Base-by-base conservation (phyloP, 1,139 yeast species). In the Candida gigantensis region DNA sequence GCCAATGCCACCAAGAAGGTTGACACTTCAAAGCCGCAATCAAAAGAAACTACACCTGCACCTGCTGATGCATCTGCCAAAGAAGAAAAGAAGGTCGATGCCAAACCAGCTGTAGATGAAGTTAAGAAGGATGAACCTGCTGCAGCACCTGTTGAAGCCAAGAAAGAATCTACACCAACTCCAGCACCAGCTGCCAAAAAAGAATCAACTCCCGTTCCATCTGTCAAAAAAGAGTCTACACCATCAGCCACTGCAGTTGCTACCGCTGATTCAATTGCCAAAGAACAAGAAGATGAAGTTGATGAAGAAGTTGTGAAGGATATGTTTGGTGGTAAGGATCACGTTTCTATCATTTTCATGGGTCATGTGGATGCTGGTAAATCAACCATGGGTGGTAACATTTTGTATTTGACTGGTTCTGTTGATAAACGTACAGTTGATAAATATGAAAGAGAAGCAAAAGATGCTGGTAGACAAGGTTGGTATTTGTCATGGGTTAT, bases 331-430 rank as follows among this genome's bases (percentile, higher is more conserved):
- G 95, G 95, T 55, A 94, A 94, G 65, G 97, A 90, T 60, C 98
- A 94, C 66, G 79, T 92, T 57, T 89, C 97, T 24, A 84, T 92
- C 54, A 89, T 92, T 55, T 92, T 92, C 66, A 94, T 92, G 97
- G 99, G 99, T 51, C 99, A 92, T 61, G 99, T 92, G 52, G 99
- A 92, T 75, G 98, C 98, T 28, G 99, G 99, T 60, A 92, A 92
- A 67, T 88, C 97, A 38, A 92, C 99, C 46, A 89, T 94, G 96
- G 98, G 98, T 60, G 99, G 99, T 68, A 92, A 92, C 65, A 73
- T 92, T 53, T 77, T 92, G 50, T 92, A 76, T 61, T 73, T 92
- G 57, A 90, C 97, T 26, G 97, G 97, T 42, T 87, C 97, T 32
- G 98, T 92, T 41, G 98, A 92, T 66, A 92, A 92, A 74, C 88